These are phyloP conservation scores for Candolleomyces eurysporus DNA, from an alignment of 768 basidiomycete genomes.

Conservation along the genomic window DNA sequence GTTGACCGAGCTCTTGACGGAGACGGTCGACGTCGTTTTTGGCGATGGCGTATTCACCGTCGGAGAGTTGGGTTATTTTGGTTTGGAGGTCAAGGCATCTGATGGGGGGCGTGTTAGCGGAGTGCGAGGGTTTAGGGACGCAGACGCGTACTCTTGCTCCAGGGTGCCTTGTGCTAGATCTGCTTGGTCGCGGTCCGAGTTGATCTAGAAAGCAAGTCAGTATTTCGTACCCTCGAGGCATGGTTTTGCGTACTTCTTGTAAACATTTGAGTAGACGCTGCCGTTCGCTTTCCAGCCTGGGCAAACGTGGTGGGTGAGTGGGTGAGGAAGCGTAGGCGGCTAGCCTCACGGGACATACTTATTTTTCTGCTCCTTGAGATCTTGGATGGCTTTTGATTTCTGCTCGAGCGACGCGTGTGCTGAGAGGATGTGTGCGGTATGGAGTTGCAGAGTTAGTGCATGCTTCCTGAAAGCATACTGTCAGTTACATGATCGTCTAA, in stretches of 20 bases:
- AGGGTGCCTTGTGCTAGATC: conserved; percentile 69
- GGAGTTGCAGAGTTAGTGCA: conserved; percentile 77
- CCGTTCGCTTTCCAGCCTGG: conserved; percentile 78
- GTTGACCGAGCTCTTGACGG: conserved; percentile 73
- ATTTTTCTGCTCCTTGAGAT: conserved; percentile 81
- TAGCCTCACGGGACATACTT: conserved; percentile 45
- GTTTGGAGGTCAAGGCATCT: conserved; percentile 67
- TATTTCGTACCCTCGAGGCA: background rate
- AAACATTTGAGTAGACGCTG: conserved; percentile 63
- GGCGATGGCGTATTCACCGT: conserved; percentile 72
- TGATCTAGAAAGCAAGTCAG: conserved; percentile 46
- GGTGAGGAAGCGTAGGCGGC: background rate
- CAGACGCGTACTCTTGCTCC: conserved; percentile 57
- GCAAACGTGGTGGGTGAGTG: conserved; percentile 1
- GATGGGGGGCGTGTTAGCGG: background rate
- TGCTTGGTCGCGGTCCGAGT: conserved; percentile 77
- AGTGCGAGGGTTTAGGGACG: background rate
- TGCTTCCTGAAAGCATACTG: conserved; percentile 57
- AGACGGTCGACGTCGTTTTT: conserved; percentile 77
- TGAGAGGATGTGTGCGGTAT: conserved; percentile 84
- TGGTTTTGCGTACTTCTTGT: conserved; percentile 51
- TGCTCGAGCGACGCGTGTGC: conserved; percentile 78
- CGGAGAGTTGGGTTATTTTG: conserved; percentile 66
- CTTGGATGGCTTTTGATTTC: conserved; percentile 76
- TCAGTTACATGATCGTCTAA: background rate